Conservation (phyloP, 2,329 filamentous ascomycete genomes). For the Diplodia scrobiculata region DNA sequence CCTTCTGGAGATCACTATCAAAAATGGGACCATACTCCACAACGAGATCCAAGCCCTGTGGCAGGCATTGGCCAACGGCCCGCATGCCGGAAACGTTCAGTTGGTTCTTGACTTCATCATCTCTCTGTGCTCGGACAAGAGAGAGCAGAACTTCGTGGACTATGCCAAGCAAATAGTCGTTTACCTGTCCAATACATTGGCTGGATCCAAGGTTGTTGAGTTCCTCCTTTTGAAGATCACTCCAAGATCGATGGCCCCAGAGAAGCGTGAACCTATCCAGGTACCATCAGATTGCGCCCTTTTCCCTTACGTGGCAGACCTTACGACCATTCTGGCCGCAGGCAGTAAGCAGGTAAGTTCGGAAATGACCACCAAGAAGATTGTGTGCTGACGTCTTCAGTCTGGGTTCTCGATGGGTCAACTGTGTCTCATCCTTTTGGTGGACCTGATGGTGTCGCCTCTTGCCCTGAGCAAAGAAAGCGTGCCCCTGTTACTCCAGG, state of each 20-base stretch:
- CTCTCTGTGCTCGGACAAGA: constrained; percentile 83
- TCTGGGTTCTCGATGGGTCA: constrained; percentile 89
- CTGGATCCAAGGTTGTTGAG: constrained; percentile 89
- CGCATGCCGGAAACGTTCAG: constrained; percentile 90
- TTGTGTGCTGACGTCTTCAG: constrained; percentile 37
- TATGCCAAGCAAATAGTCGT: constrained; percentile 98
- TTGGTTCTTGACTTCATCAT: constrained; percentile 97
- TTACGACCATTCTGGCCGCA: constrained; percentile 75
- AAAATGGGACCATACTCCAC: constrained; percentile 81
- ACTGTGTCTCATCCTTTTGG: constrained; percentile 86
- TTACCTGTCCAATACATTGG: constrained; percentile 81
- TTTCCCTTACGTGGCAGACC: constrained; percentile 86
- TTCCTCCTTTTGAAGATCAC: constrained; percentile 88
- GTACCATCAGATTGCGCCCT: constrained; percentile 70
- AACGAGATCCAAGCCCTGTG: constrained; percentile 97
- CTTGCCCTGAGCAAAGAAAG: constrained; percentile 77
- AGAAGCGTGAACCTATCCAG: constrained; percentile 32
- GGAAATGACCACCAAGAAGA: background rate
- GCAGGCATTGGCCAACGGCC: constrained; percentile 92
- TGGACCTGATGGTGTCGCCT: constrained; percentile 93
- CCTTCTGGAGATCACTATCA: constrained; percentile 93
- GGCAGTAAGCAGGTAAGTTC: constrained; percentile 75
- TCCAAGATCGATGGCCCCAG: constrained; percentile 92
- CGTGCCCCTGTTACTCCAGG: constrained; percentile 83
- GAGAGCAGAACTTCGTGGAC: constrained; percentile 97